Conservation (phyloP, 352 stramenopile species). For the Ophiocytium majus region DNA sequence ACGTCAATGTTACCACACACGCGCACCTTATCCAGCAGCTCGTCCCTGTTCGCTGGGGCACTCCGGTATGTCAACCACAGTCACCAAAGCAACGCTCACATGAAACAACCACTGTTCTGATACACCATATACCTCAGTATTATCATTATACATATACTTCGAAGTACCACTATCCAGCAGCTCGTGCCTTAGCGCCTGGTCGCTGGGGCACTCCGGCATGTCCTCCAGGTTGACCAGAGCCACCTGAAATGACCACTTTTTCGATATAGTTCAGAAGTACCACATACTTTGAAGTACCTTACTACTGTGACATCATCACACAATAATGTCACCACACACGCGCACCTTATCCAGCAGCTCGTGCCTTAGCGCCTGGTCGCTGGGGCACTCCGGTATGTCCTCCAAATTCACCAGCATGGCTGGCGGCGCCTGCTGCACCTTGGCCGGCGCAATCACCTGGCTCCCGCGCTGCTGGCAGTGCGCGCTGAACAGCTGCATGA, state of each 20-base stretch:
- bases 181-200: conserved; percentile 85
- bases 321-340: too few relatives aligned
- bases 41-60: conserved; percentile 84
- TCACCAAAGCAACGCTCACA: too few relatives aligned
- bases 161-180: conserved; percentile 87
- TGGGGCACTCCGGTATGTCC: conserved; percentile 76
- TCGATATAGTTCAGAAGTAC: too few relatives aligned
- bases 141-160: too few relatives aligned
- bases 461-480: conserved; percentile 48
- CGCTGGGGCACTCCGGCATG: conserved; percentile 79
- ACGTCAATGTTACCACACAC: too few relatives aligned
- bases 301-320: too few relatives aligned
- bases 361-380: conserved; percentile 84
- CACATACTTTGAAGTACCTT: too few relatives aligned
- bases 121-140: too few relatives aligned
- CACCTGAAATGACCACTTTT: too few relatives aligned
- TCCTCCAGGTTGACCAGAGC: conserved; percentile 71
- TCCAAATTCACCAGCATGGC: conserved; percentile 69
- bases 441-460: conserved; percentile 42
- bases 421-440: conserved; percentile 60
- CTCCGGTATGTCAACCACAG: conserved; percentile 69
- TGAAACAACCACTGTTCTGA: too few relatives aligned
- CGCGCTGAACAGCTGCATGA: conserved; percentile 56
- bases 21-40: conserved; percentile 85
- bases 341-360: conserved; percentile 87